Evolutionary conservation across 2,329 filamentous ascomycete genomes (phyloP), one percentile per base, ranked within the genome.

Genomic region (Aspergillus udagawae): DNA sequence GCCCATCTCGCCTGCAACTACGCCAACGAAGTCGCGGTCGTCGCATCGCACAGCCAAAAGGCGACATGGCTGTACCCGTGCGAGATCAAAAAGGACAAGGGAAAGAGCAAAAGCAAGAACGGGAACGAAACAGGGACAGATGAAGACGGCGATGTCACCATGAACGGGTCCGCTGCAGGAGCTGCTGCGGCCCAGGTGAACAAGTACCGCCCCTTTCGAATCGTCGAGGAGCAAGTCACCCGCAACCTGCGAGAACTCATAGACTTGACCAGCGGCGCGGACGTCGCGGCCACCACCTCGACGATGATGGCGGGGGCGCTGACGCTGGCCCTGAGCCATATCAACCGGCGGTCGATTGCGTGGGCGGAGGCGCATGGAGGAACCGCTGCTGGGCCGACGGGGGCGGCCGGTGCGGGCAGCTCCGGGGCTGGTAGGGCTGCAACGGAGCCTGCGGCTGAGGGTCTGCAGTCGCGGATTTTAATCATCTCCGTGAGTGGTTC

Each of bases 1-100:
- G 91, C 93, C 55, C 95, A 99, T 72, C 83, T 99, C 32, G 92
- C 94, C 64, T 92, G 93, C 72, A 95, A 92, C 75, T 93, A 94
- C 74, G 86, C 90, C 54, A 97, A 97, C 76, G 90, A 93, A 73
- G 90, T 97, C 51, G 92, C 92, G 60, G 84, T 99, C 17, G 85
- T 99, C 60, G 94, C 93, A 35, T 91, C 91, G 8, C 94, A 99
- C 72, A 87, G 86, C 63, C 88, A 94, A 69, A 87, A 89, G 61
- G 91, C 93, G 56, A 83, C 87, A 69, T 99, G 92, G 86, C 86
- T 99, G 3, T 97, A 97, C 69, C 94, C 94, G 2, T 79, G 80
- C 27, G 56, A 62, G 2, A 14, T 3, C 23, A 14, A 47, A 17
- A 12, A 47, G 21, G 9, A 17, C 44, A 23, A 10, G 2, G 41